Percentiles rank a stretch among this genome's conserved stretches.
These are phyloP conservation scores for Suhomyces chickasaworum DNA, from an alignment of 1,139 yeast species.

Conservation along the genomic window DNA sequence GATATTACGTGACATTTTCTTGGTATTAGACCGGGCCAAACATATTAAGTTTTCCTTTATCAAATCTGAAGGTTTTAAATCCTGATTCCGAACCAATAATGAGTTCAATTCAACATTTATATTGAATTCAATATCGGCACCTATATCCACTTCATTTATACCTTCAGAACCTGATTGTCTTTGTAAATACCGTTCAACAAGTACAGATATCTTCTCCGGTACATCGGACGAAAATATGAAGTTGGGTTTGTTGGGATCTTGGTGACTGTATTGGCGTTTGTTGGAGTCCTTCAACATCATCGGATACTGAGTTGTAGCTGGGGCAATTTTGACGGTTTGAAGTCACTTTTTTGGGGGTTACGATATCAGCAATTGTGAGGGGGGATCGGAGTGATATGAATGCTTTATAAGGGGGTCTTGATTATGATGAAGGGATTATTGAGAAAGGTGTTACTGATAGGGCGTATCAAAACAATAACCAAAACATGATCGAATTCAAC, in stretches of 20 bases:
- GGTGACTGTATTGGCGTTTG: conserved; percentile 13
- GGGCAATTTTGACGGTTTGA: neutral
- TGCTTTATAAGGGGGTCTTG: neutral
- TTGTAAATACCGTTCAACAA: conserved; percentile 11
- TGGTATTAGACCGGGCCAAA: conserved; percentile 29
- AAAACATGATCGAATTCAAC: conserved; percentile 11
- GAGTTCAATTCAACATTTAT: conserved; percentile 42
- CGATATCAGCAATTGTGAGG: neutral
- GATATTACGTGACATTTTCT: conserved; percentile 9
- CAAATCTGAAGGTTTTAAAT: conserved; percentile 35
- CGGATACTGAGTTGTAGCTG: neutral
- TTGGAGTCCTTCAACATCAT: conserved; percentile 8
- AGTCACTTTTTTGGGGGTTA: neutral
- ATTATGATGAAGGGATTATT: neutral
- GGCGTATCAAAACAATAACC: conserved; percentile 9
- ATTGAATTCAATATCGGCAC: conserved; percentile 23
- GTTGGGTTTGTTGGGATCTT: conserved; percentile 41
- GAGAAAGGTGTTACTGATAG: neutral
- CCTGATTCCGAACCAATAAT: conserved; percentile 33
- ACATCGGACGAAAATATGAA: conserved; percentile 45
- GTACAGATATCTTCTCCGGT: conserved; percentile 23
- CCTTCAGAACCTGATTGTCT: neutral
- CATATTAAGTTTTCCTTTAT: conserved; percentile 38
- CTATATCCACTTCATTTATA: conserved; percentile 3
- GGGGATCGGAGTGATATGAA: neutral